Conservation (phyloP, 2,329 filamentous ascomycete genomes). For the Dactylellina leptospora region DNA sequence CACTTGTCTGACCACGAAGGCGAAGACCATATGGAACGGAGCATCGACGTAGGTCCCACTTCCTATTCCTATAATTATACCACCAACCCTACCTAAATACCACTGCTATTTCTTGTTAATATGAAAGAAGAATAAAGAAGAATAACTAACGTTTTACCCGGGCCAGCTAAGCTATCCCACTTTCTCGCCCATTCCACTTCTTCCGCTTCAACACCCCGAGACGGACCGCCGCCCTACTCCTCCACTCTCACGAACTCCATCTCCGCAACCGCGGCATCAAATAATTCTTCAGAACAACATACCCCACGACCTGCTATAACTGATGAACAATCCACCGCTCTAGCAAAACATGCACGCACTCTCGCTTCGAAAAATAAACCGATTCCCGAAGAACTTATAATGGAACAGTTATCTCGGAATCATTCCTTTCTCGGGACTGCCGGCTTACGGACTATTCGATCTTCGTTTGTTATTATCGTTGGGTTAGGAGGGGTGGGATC, state of each 20-base stretch:
- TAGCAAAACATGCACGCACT: slow-evolving; percentile 68
- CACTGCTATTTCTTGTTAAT: background rate
- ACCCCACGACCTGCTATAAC: slow-evolving; percentile 26
- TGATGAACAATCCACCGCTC: slow-evolving; percentile 68
- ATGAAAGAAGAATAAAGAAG: background rate
- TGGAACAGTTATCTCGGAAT: slow-evolving; percentile 93
- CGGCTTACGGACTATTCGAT: slow-evolving; percentile 80
- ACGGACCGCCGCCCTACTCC: slow-evolving; percentile 24
- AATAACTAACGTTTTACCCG: slow-evolving; percentile 25
- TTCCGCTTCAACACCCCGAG: slow-evolving; percentile 27
- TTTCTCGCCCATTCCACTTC: slow-evolving; percentile 51
- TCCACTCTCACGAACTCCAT: slow-evolving; percentile 5
- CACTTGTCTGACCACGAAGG: slow-evolving; percentile 39
- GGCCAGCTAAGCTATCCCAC: slow-evolving; percentile 52
- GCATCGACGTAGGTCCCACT: slow-evolving; percentile 52
- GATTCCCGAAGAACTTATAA: slow-evolving; percentile 75
- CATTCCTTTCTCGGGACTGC: slow-evolving; percentile 86
- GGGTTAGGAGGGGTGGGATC: slow-evolving; percentile 95
- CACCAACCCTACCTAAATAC: background rate
- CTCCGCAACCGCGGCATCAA: slow-evolving; percentile 54
- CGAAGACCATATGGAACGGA: slow-evolving; percentile 41
- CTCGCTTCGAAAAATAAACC: slow-evolving; percentile 37
- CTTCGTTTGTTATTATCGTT: slow-evolving; percentile 85
- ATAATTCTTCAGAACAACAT: slow-evolving; percentile 60
- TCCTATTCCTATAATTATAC: background rate